Evolutionary conservation across 2,329 filamentous ascomycete genomes (phyloP), one percentile per base, ranked within the genome.

Genomic region (Alternaria solani): DNA sequence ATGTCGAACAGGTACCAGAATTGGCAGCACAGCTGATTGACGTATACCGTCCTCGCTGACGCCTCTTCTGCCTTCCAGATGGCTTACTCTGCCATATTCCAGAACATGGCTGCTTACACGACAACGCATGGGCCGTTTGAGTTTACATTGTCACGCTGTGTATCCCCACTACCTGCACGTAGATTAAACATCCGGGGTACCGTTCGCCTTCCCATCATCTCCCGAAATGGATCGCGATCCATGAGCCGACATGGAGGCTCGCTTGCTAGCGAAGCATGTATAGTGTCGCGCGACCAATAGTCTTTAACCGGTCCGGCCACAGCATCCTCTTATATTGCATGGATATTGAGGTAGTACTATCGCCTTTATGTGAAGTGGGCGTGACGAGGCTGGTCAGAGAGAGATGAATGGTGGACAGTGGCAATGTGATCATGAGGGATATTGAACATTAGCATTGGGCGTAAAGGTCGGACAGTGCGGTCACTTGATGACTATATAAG

Each of bases 111-210:
- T 23, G 34, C 48, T 28, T 51, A 41, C 56, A 12, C 5, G 49
- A 54, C 14, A 48, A 43, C 28, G 41, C 49, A 44, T 42, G 16
- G 41, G 32, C 39, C 42, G 38, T 43, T 41, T 38, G 20, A 34
- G 11, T 26, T 30, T 11, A n/a, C 51, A 39, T 57, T 42, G 59
- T 72, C 67, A 72, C 62, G 47, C 36, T 57, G 60, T 64, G 69
- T 65, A 55, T 41, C 30, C 41, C 43, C 25, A 63, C 61, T 65
- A 7, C 59, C 42, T 59, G 34, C 43, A 11, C 18, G 34, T 44
- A 72, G 30, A 71, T 72, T 69, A 66, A 66, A 59, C 53, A 65
- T 69, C 68, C 55, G 64, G 68, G 65, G 68, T 69, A 66, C 58
- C 41, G 42, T 36, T 62, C 65, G 61, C 59, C 59, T 51, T 58